Percentiles rank a stretch among this genome's conserved stretches.
Conservation (phyloP, 176 grass and related monocot genomes). For the Dendrocalamus sinicus region DNA sequence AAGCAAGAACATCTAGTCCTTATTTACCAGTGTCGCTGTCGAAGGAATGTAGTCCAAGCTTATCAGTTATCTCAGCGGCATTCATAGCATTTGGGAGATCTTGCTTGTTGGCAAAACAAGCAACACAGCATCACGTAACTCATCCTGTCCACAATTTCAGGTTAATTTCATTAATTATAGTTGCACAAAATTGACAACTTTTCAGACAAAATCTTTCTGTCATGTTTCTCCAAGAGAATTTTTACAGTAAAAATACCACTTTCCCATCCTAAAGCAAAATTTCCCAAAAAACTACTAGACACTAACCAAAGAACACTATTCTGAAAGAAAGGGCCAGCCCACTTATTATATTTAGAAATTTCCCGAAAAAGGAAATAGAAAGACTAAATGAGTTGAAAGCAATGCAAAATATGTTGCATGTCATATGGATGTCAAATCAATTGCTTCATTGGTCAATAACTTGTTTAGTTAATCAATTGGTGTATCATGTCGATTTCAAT, state of each 20-base stretch:
- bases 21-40: conserved; percentile 41
- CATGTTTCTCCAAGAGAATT: not conserved
- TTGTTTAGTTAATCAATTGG: not conserved
- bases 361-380: not conserved
- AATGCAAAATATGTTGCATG: not conserved
- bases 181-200: not conserved
- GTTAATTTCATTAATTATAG: not conserved
- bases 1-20: not conserved
- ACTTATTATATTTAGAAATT: not conserved
- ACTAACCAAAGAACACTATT: not conserved
- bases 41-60: conserved; percentile 45
- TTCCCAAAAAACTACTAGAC: not conserved
- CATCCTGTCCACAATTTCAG: conserved; percentile 36
- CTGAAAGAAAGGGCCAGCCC: not conserved
- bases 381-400: not conserved
- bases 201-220: not conserved
- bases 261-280: not conserved
- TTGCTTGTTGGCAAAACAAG: conserved; percentile 47
- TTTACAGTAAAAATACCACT: not conserved
- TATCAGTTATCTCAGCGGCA: conserved; percentile 48
- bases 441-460: not conserved
- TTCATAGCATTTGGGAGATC: conserved; percentile 51
- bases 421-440: not conserved
- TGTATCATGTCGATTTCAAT: not conserved
- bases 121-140: conserved; percentile 37